Evolutionary conservation across 495 filamentous ascomycete species (phyloP), one percentile per base, ranked within the genome.

Genomic region (Rusavskia elegans): DNA sequence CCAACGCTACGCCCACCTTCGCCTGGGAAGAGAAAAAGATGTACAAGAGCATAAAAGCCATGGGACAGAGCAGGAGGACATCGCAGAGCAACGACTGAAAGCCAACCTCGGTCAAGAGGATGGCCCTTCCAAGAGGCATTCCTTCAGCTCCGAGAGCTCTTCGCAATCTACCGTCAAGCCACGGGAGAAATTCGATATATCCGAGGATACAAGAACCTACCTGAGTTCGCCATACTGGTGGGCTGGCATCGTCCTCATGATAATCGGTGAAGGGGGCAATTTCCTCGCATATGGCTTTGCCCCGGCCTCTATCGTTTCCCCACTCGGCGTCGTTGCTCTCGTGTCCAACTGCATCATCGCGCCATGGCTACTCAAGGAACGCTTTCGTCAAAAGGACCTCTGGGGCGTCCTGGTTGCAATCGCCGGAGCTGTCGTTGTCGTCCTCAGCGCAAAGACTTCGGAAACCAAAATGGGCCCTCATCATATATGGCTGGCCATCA

Each of bases 271-370:
- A 69, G 80, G 81, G 53, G 92, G 92, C 20, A 98, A 98, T 64
- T 98, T 98, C 64, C 73, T 98, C 51, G 92, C 92, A 4, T 98
- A 98, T 63, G 92, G 92, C 11, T 98, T 98, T 63, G 92, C 92
- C n/a, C 89, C 92, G 17, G 92, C 92, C 3, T 96, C 90, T 13
- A 95, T 98, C 55, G 92, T 98, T n/a, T 92, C 86, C 16, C 92
- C 92, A 1, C 71, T 98, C 14, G 92, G 92, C 10, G 92, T 98
- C 20, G 92, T 97, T 0, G 92, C 92, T 3, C 68, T 98, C 53
- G 80, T 98, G 23, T 94, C 89, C 45, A 98, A 98, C 65, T 97
- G 92, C 62, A 76, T 97, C 45, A 93, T 98, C 64, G 92, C 92
- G 8, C 92, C 92, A 27, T 79, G 89, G 59, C 74, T 98, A 68